Base-by-base conservation (phyloP, 1,284 basidiomycete genomes). In the Neotropicomus parvogracilis region DNA sequence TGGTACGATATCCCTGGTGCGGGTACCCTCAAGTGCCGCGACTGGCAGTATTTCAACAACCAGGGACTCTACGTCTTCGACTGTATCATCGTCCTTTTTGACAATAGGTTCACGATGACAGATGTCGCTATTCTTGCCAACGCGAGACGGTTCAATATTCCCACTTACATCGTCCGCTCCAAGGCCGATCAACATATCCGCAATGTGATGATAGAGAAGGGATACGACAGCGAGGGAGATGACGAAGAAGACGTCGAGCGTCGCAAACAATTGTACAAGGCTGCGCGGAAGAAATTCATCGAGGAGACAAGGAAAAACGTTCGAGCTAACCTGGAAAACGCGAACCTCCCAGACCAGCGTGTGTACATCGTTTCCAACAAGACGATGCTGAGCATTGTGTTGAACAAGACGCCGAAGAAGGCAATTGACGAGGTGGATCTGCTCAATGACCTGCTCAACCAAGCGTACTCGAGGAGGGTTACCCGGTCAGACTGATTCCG, bases 101-200 rank as follows among this genome's bases (percentile, higher is more conserved):
- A 24, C 24, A 24, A 24, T 24, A 4, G 24, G 24, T 24, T 24
- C 24, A 24, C 24, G 24, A 24, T 24, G 24, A 24, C 24, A 24
- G 24, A 24, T 8, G 8, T 24, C 24, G 24, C 24, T 4, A 24
- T 24, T 8, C 24, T 24, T 24, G 24, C 8, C 24, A 24, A 24
- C 8, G 24, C 24, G 24, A 24, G 24, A 8, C 24, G 43, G 2
- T 44, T 38, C 35, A 40, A 21, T 3, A 44, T 44, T 6, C 42
- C 42, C 2, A 44, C 43, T 6, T 38, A 31, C n/a, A 44, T 38
- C 7, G 43, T 24, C 11, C 43, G 34, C 12, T 44, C 34, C 9
- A 38, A 44, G 12, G 43, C 43, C 6, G 34, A 44, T 6, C 43
- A 44, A 11, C 43, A 44, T 7, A 44, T 44, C n/a, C 35, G n/a